Evolutionary conservation across 805 yeast species (phyloP).

Genomic region (Yarrowia keelungensis): DNA sequence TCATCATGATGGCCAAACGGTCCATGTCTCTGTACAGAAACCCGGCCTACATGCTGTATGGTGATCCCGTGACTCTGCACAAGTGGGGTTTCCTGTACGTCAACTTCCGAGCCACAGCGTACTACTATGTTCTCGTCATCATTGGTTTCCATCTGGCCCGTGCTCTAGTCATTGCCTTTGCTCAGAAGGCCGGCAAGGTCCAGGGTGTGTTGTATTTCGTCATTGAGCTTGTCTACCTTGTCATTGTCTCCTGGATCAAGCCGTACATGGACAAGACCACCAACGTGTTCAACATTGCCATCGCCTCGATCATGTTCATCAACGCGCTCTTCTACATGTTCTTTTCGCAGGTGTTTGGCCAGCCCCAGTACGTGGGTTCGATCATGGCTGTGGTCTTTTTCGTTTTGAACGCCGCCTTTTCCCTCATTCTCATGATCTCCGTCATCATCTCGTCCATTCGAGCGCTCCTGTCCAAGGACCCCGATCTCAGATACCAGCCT

Average conservation of each 20-base stretch:
- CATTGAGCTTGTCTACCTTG: conserved; percentile 75
- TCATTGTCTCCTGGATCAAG: conserved; percentile 68
- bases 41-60: conserved; percentile 90
- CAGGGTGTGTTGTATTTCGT: conserved; percentile 81
- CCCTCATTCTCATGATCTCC: conserved; percentile 79
- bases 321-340: conserved; percentile 88
- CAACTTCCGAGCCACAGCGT: conserved; percentile 85
- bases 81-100: conserved; percentile 92
- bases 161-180: conserved; percentile 83
- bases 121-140: conserved; percentile 77
- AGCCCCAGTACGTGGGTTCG: conserved; percentile 87
- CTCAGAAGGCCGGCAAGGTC: conserved; percentile 79
- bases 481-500: conserved; percentile 94
- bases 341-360: conserved; percentile 82
- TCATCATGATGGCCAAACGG: conserved; percentile 73
- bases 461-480: conserved; percentile 86
- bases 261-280: conserved; percentile 97
- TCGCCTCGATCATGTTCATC: conserved; percentile 77
- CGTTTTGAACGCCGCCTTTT: conserved; percentile 86
- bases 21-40: conserved; percentile 78
- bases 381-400: conserved; percentile 91
- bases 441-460: conserved; percentile 86
- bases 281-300: conserved; percentile 88
- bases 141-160: conserved; percentile 72
- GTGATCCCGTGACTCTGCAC: conserved; percentile 80